Conservation (phyloP, 2,329 filamentous ascomycete species). For the Penicillium sp. region DNA sequence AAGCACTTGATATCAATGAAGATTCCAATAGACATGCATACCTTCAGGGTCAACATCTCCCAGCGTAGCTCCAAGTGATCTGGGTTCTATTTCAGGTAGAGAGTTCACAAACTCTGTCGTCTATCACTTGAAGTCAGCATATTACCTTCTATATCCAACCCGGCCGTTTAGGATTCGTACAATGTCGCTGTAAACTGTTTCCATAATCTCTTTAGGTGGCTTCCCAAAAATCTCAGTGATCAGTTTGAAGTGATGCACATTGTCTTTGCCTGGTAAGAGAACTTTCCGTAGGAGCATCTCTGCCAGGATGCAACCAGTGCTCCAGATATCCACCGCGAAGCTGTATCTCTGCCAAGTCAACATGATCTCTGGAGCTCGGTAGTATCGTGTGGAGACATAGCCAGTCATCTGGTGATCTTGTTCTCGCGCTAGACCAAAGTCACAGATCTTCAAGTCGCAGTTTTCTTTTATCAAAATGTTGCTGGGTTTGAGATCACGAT, state of each 20-base stretch:
- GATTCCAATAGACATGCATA: not conserved
- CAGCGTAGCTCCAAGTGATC: not conserved
- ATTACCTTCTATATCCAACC: no score
- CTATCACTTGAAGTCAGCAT: not conserved
- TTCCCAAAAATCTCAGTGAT: constrained; percentile 95
- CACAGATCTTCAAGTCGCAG: constrained; percentile 98
- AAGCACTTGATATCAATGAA: not conserved
- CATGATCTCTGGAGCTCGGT: constrained; percentile 98
- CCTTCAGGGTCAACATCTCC: constrained; percentile 2
- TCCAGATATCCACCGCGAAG: constrained; percentile 97
- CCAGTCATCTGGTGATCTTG: constrained; percentile 99
- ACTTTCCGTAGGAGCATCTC: constrained; percentile 99
- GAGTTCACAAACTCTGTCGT: constrained; percentile 4
- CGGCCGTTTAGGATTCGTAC: constrained; percentile 27
- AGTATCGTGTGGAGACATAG: constrained; percentile 96
- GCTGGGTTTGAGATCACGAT: constrained; percentile 71
- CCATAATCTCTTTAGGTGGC: constrained; percentile 94
- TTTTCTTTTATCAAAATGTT: constrained; percentile 99
- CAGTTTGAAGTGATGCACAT: constrained; percentile 98
- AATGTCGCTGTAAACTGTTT: constrained; percentile 96
- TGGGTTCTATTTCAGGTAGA: not conserved
- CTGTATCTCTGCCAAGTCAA: constrained; percentile 99
- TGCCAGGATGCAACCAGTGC: constrained; percentile 96
- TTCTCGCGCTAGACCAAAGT: constrained; percentile 92
- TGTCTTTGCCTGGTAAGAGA: constrained; percentile 95